Evolutionary conservation across 306 rosid species (phyloP), one percentile per base, ranked within the genome.

Genomic region (Cucurbita pepo): DNA sequence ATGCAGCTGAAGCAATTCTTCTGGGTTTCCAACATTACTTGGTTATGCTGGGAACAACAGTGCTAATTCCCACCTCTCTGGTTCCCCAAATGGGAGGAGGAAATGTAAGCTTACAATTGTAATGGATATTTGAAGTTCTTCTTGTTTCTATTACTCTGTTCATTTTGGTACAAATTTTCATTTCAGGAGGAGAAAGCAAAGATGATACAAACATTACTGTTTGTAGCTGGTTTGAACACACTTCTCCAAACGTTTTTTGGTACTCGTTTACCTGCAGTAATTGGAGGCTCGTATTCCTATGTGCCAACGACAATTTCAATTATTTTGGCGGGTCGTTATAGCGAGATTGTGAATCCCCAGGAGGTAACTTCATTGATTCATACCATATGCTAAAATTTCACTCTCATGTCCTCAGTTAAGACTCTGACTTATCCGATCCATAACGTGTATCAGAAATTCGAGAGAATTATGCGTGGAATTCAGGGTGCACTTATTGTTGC

Each of bases 81-180:
- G 97, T 90, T 79, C 96, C 98, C 21, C 98, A 90, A 53, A 93
- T 93, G 97, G 98, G 96, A 82, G 98, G 97, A 78, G 98, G 98
- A 82, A 85, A 88, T 77, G 98, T 93, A 86, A 88, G 93, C 34
- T 52, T 73, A 54, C 44, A 48, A 69, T 52, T 64, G 45, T n/a
- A 51, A 54, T 43, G 16, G 19, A 67, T 44, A 8, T 66, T 18
- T 14, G 36, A 55, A 55, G 51, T 54, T 5, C 8, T 77, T 78
- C 51, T 79, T 54, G 53, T 50, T 73, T 15, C 56, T 43, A 25
- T 57, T 36, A 30, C 13, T 34, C 55, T 51, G 13, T 43, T 37
- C 8, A 14, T 14, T 55, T 55, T 40, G 25, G 48, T n/a, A 8
- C 65, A 77, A 25, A 16, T 74, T 75, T 38, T 18, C 72, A 50